Evolutionary conservation across 2,329 filamentous ascomycete genomes (phyloP), one percentile per base, ranked within the genome.

Genomic region (Sclerotinia sclerotiorum): DNA sequence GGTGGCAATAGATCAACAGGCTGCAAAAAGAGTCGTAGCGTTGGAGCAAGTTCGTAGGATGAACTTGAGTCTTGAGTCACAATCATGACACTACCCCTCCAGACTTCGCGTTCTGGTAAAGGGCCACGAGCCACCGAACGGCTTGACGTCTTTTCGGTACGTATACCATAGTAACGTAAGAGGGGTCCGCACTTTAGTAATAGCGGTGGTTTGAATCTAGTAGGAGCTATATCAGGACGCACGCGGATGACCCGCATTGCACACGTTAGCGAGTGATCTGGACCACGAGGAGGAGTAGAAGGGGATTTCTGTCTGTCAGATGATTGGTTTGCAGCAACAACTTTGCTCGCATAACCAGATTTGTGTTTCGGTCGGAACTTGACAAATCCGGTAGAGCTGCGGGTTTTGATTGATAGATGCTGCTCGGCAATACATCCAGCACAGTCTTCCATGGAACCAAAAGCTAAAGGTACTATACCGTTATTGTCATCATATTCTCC

Each of bases 11-110:
- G 82, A 70, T 94, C 90, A 78, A 94, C 90, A 1, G 93, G 90
- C 76, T 97, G 94, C 8, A 90, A 88, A 78, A 98, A 99, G 5
- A 99, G 79, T 55, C 94, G 87, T 72, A 99, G 81, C 0, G 86
- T 91, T 5, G 95, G 95, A n/a, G 85, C 85, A 60, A 92, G 88
- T 56, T 89, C 87, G 76, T 97, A 97, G 0, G 90, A 91, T 2
- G 94, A 98, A 52, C 90, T 86, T 2, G 87, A 85, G 76, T 99
- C 94, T 65, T 88, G 85, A 0, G 95, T 98, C 29, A 99, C 93
- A 74, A 99, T 97, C 92, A 99, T 93, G 68, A 98, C 85, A 70
- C 88, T 96, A 6, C 95, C 95, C 78, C 94, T 88, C 95, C 95
- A 99, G 27, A 94, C 88, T 74, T 97, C 92, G 64, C 88, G 86